Evolutionary conservation across 2,329 filamentous ascomycete genomes (phyloP), one percentile per base, ranked within the genome.

Genomic region (Monilinia fructigena): DNA sequence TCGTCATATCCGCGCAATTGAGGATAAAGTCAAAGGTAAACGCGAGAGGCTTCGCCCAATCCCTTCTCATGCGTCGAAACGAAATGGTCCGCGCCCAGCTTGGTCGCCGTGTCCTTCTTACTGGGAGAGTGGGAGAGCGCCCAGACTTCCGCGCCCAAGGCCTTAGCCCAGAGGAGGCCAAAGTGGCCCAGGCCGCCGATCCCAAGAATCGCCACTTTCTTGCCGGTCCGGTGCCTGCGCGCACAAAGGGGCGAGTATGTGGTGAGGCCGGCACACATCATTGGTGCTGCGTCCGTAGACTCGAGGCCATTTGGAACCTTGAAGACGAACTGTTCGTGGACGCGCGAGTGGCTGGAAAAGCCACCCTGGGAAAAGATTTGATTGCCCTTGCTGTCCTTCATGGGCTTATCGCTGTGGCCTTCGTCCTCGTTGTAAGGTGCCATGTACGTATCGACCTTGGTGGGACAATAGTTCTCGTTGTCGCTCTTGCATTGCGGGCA

Each of bases 211-310:
- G 87, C 91, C 0, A 94, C 88, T 7, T 79, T 82, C 76, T 90
- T 91, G 7, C 90, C 0, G 89, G 87, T 0, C 90, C 90, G 35
- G 86, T 83, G 1, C 85, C 86, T 40, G 89, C 86, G 28, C 88
- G 83, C 59, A 83, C 83, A 23, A 23, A 95, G 78, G 0, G 91
- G 91, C 4, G 84, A 84, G 75, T 85, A 95, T 0, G 89, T 84
- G 0, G 91, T 95, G 63, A 94, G 82, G 1, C 92, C 91, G 0
- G 87, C 91, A 74, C 91, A 94, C 38, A 94, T 82, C 80, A 95
- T 86, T 1, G 91, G 90, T 1, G 90, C 85, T 0, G 82, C 83
- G 1, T 80, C 75, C 31, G 82, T 80, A 0, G 80, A 80, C 6
- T 79, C 76, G 10, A 87, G 76, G 0, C 74, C 76, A 16, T 85